Conservation (phyloP, 768 basidiomycete species). For the Boletellus sp. region DNA sequence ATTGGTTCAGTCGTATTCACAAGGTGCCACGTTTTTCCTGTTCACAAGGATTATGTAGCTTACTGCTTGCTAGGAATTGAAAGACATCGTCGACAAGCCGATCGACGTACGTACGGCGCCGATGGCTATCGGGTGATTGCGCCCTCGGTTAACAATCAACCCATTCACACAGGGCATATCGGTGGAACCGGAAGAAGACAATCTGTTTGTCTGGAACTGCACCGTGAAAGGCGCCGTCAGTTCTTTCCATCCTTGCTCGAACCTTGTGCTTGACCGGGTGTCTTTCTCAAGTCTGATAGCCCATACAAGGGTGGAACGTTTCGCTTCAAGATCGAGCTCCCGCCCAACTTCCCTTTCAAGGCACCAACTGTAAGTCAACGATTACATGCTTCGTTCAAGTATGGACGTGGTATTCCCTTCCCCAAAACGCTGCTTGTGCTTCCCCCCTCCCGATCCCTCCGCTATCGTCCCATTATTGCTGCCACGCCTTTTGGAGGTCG, state of each 20-base stretch:
- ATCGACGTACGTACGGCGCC: slow-evolving; percentile 48
- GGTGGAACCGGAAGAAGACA: slow-evolving; percentile 64
- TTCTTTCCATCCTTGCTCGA: slow-evolving; percentile 7
- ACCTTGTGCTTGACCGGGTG: slow-evolving; percentile 1
- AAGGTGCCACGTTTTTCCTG: slow-evolving; percentile 45
- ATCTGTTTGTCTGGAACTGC: slow-evolving; percentile 76
- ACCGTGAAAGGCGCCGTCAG: slow-evolving; percentile 69
- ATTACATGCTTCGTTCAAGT: slow-evolving; percentile 4
- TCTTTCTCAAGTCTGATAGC: slow-evolving; percentile 53
- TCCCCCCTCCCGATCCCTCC: neutral
- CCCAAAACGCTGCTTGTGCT: slow-evolving; percentile 18
- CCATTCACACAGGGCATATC: slow-evolving; percentile 49
- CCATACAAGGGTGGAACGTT: slow-evolving; percentile 85
- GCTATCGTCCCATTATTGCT: neutral
- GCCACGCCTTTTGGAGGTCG: neutral
- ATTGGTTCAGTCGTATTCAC: slow-evolving; percentile 60
- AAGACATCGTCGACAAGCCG: slow-evolving; percentile 57
- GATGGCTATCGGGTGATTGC: slow-evolving; percentile 8
- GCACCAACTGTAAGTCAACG: slow-evolving; percentile 58
- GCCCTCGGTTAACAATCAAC: slow-evolving; percentile 1
- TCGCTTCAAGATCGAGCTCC: slow-evolving; percentile 68
- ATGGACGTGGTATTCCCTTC: slow-evolving; percentile 7
- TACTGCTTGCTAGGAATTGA: slow-evolving; percentile 53
- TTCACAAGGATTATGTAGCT: slow-evolving; percentile 5
- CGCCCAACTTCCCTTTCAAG: slow-evolving; percentile 84